Percentiles rank a stretch among this genome's conserved stretches.
These are phyloP conservation scores for Melanomma pulvis-pyrius DNA, from an alignment of 495 filamentous ascomycete species.

Conservation along the genomic window DNA sequence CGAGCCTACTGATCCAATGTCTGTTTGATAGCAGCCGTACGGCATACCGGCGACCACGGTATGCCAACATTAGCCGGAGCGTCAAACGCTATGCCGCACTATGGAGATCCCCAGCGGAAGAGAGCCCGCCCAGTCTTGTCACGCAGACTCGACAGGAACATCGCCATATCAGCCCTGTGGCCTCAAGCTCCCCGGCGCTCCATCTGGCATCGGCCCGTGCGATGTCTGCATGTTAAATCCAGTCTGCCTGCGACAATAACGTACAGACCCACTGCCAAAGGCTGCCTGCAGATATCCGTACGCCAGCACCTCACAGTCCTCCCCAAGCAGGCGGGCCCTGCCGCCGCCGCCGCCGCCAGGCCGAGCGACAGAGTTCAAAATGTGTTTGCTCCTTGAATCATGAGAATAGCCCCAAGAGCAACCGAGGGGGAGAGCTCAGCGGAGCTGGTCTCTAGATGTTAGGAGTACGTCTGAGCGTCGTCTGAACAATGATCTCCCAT, in stretches of 20 bases:
- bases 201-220: background rate
- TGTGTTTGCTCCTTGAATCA: conserved; percentile 16
- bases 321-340: background rate
- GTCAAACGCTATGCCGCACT: conserved; percentile 22
- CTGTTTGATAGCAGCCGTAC: conserved; percentile 2
- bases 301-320: conserved; percentile 9
- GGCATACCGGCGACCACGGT: conserved; percentile 4
- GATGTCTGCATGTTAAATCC: background rate
- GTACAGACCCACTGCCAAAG: conserved; percentile 5
- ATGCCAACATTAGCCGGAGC: conserved; percentile 36
- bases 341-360: background rate
- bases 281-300: conserved; percentile 18
- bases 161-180: conserved; percentile 34
- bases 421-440: too few relatives aligned
- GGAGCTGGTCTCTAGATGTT: too few relatives aligned
- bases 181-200: background rate
- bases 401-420: background rate
- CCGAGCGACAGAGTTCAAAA: conserved; percentile 16
- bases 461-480: background rate
- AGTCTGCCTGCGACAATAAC: conserved; percentile 12
- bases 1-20: too few relatives aligned
- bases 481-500: conserved; percentile 6
- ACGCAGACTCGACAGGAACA: conserved; percentile 13
- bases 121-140: conserved; percentile 27
- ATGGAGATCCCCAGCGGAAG: conserved; percentile 29